These are phyloP conservation scores for Pichia exigua DNA, from an alignment of 805 yeast genomes.

Conservation along the genomic window DNA sequence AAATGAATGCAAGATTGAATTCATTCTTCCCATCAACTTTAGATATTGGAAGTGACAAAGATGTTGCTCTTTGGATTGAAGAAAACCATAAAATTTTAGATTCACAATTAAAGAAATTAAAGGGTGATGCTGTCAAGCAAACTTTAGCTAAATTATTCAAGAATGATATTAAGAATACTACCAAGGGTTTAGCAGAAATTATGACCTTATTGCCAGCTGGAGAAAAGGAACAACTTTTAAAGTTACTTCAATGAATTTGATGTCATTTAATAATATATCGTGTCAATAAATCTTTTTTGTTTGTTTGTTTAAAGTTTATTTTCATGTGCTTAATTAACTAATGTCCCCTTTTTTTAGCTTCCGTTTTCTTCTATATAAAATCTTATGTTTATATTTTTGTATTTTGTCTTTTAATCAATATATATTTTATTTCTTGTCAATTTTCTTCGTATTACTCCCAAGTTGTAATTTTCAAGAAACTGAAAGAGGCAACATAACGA, in stretches of 20 bases:
- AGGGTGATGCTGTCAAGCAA: constrained; percentile 58
- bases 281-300: constrained; percentile 9
- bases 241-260: constrained; percentile 19
- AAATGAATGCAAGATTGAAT: constrained; percentile 78
- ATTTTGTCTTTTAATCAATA: neutral
- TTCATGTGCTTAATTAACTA: neutral
- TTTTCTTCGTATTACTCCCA: neutral
- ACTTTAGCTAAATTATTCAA: constrained; percentile 53
- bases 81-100: constrained; percentile 61
- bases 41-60: constrained; percentile 64
- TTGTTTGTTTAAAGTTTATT: constrained; percentile 7
- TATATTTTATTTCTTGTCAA: neutral
- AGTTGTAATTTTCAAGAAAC: no score
- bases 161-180: constrained; percentile 43
- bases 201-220: constrained; percentile 44
- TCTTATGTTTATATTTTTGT: neutral
- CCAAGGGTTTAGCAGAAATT: constrained; percentile 49
- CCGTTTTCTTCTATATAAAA: neutral
- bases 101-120: constrained; percentile 52
- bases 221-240: constrained; percentile 40
- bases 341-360: neutral
- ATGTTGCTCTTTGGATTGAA: constrained; percentile 81
- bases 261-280: neutral
- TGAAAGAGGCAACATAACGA: neutral
- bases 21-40: constrained; percentile 75